A percentile compares a stretch with the other conserved stretches of the same genome.
Evolutionary conservation across 176 grass and related monocot species (phyloP).

Genomic region (sorghum (Sorghum bicolor)): Sorghum_bicolor_NCBIv3 NC_012872.2:66430001-66430500

Average conservation of each 20-base stretch:
- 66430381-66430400: background rate
- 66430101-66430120: conserved; percentile 43
- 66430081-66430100: conserved; percentile 16
- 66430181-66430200: conserved; percentile 4
- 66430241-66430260: background rate
- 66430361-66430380: background rate
- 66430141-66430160: conserved; percentile 20
- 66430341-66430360: background rate
- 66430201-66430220: background rate
- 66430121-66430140: conserved; percentile 30
- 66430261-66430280: background rate
- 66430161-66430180: conserved; percentile 2
- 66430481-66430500: background rate
- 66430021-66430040: conserved; percentile 25
- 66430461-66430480: conserved; percentile 2
- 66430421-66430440: background rate
- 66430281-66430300: conserved; percentile 18
- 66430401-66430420: background rate
- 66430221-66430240: background rate
- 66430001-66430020: conserved; percentile 23
- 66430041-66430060: conserved; percentile 19
- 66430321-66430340: conserved; percentile 7
- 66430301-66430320: background rate
- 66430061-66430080: conserved; percentile 23
- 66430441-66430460: background rate